phyloP scores from a whole-genome alignment of 768 basidiomycete species.

The Russula griseocarnosa region DNA sequence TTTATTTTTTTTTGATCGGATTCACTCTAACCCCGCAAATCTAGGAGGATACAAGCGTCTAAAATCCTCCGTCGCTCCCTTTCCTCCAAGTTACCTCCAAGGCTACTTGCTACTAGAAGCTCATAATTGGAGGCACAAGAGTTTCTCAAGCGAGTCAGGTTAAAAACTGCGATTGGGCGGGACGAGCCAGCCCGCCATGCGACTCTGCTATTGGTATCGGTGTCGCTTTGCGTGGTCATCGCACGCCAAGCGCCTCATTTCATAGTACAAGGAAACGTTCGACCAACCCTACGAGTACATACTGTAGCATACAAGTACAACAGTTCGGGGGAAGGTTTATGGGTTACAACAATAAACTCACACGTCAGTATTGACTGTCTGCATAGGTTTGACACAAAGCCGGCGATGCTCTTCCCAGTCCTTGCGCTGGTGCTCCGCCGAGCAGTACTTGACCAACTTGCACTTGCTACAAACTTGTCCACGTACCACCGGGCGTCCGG shows the following conservation, averaged over 20 bases:
- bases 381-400: constrained; percentile 49
- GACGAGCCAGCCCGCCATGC: background rate
- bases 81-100: background rate
- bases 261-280: background rate
- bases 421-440: constrained; percentile 64
- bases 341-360: constrained; percentile 1
- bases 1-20: background rate
- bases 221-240: background rate
- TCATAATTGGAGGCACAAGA: background rate
- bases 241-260: background rate
- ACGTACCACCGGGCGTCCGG: constrained; percentile 24
- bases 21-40: constrained; percentile 1
- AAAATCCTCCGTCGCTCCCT: background rate
- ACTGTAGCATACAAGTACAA: constrained; percentile 7
- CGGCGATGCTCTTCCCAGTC: constrained; percentile 78
- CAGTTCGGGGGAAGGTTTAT: background rate
- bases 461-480: constrained; percentile 75
- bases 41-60: background rate
- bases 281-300: constrained; percentile 15
- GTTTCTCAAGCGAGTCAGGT: background rate
- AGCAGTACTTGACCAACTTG: constrained; percentile 75
- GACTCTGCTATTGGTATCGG: background rate
- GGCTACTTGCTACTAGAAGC: background rate
- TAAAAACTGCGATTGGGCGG: background rate
- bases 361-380: constrained; percentile 1